These are phyloP conservation scores for Naematelia aurantialba DNA, from an alignment of 768 basidiomycete species.

Conservation along the genomic window DNA sequence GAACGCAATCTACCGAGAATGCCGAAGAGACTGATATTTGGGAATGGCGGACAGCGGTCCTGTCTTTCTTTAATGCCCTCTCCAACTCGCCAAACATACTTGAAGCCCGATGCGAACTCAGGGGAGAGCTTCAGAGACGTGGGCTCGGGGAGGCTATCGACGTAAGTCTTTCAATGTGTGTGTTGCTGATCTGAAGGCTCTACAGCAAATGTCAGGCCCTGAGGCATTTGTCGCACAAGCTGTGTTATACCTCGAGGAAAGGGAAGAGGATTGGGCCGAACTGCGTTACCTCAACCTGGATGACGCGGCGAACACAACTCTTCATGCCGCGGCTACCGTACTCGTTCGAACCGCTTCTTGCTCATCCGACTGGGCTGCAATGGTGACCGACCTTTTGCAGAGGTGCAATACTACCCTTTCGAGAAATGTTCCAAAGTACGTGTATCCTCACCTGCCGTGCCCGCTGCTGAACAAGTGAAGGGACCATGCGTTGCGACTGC, in stretches of 20 bases:
- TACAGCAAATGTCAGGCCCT: conserved; percentile 66
- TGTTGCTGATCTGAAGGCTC: conserved; percentile 54
- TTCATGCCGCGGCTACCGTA: conserved; percentile 4
- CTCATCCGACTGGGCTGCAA: not conserved
- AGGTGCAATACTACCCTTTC: conserved; percentile 1
- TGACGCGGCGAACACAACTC: conserved; percentile 11
- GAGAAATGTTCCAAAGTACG: conserved; percentile 9
- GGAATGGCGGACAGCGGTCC: conserved; percentile 72
- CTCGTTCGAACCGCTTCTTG: not conserved
- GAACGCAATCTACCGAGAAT: conserved; percentile 1
- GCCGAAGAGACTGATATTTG: conserved; percentile 61
- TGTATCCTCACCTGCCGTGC: not conserved
- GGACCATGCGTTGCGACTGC: not conserved
- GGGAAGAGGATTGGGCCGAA: conserved; percentile 84
- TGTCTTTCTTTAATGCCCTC: conserved; percentile 76
- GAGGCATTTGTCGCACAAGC: conserved; percentile 75
- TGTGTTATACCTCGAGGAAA: conserved; percentile 78
- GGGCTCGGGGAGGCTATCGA: conserved; percentile 80
- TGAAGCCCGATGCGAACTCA: conserved; percentile 71
- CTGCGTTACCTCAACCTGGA: conserved; percentile 59
- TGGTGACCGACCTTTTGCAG: not conserved
- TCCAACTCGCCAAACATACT: conserved; percentile 70
- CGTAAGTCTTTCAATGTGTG: conserved; percentile 56
- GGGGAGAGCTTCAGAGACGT: conserved; percentile 77
- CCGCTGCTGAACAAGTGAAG: conserved; percentile 2